Percentiles rank a stretch among this genome's conserved stretches.
These are phyloP conservation scores for Aspergillus felis DNA, from an alignment of 2,329 filamentous ascomycete genomes.

Conservation along the genomic window DNA sequence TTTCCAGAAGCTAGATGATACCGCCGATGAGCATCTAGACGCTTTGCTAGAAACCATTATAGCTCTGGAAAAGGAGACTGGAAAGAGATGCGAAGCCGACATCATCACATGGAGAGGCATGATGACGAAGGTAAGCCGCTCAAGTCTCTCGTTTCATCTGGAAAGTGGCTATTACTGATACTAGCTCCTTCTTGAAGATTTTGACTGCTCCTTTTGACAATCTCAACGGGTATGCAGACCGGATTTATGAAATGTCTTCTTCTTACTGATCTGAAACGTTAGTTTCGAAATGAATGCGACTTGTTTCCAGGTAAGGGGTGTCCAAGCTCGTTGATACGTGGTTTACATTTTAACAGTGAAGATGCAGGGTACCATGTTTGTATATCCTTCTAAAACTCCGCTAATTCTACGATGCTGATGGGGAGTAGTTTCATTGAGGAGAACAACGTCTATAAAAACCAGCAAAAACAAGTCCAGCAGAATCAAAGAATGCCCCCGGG, in stretches of 20 bases:
- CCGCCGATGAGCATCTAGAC: conserved; percentile 81
- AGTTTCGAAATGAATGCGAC: conserved; percentile 98
- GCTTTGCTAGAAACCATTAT: conserved; percentile 73
- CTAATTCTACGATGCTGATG: conserved; percentile 9
- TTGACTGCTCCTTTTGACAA: conserved; percentile 79
- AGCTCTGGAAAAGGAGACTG: conserved; percentile 65
- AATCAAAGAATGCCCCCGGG: conserved; percentile 48
- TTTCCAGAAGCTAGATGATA: conserved; percentile 79
- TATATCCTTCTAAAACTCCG: conserved; percentile 3
- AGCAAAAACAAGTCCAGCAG: conserved; percentile 57
- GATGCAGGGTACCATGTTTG: conserved; percentile 53
- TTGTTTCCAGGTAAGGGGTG: conserved; percentile 66
- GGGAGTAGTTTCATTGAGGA: conserved; percentile 80
- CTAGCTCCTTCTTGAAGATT: conserved; percentile 54
- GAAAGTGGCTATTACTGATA: background rate
- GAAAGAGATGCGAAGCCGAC: conserved; percentile 67
- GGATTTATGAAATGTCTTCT: background rate
- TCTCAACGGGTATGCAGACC: conserved; percentile 62
- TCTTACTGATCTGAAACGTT: conserved; percentile 12
- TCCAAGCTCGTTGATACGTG: background rate
- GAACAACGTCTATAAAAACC: conserved; percentile 69
- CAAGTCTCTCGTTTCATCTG: background rate
- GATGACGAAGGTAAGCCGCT: conserved; percentile 79
- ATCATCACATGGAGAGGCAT: conserved; percentile 94
- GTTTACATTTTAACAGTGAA: conserved; percentile 16